Evolutionary conservation across 805 yeast species (phyloP).

Genomic region (Schwanniomyces polymorphus): DNA sequence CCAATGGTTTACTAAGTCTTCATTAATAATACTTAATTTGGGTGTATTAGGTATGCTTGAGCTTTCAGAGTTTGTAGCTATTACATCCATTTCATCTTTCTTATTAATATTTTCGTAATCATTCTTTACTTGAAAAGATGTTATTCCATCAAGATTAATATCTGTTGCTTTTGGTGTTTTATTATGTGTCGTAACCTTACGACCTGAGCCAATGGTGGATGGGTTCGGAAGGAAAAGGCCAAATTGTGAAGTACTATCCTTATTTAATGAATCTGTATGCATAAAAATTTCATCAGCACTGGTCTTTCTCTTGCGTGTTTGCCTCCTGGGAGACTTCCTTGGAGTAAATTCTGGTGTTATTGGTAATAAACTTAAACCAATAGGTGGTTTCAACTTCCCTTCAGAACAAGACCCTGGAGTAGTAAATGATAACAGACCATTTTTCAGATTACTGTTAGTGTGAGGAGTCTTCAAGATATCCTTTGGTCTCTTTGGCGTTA

Average conservation of each 20-base stretch:
- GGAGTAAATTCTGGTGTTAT: slow-evolving; percentile 35
- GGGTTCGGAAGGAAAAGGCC: slow-evolving; percentile 36
- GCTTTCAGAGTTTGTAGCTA: not conserved
- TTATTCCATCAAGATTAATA: slow-evolving; percentile 18
- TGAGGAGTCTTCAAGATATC: slow-evolving; percentile 4
- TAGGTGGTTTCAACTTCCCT: not conserved
- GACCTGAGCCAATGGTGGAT: slow-evolving; percentile 38
- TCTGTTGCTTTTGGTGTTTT: slow-evolving; percentile 6
- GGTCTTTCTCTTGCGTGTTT: slow-evolving; percentile 14
- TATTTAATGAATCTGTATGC: slow-evolving; percentile 5
- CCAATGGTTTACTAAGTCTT: slow-evolving; percentile 34
- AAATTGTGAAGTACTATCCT: slow-evolving; percentile 13
- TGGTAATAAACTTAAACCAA: slow-evolving; percentile 10
- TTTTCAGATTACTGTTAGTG: not conserved
- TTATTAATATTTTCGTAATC: slow-evolving; percentile 6
- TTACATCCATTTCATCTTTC: not conserved
- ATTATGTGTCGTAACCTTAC: slow-evolving; percentile 15
- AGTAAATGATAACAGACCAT: not conserved
- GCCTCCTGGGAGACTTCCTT: slow-evolving; percentile 22
- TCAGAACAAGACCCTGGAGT: not conserved
- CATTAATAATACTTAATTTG: slow-evolving; percentile 29
- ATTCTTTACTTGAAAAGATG: slow-evolving; percentile 24
- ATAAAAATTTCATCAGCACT: slow-evolving; percentile 15
- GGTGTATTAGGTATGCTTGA: slow-evolving; percentile 27
- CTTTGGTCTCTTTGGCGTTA: slow-evolving; percentile 6